Conservation (phyloP, 2,329 filamentous ascomycete genomes). For the Alternaria triticimaculans region DNA sequence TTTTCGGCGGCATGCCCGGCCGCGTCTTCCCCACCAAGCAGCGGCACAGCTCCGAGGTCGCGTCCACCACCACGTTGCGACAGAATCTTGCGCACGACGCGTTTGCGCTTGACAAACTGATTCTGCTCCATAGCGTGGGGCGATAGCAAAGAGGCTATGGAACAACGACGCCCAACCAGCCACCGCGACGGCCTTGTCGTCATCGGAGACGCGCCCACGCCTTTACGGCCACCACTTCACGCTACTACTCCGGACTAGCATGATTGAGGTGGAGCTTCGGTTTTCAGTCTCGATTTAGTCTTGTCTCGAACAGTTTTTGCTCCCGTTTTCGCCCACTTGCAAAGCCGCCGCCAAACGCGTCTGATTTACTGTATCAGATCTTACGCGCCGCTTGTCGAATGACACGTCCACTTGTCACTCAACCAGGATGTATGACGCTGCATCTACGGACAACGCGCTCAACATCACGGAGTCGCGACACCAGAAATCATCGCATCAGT, state of each 20-base stretch:
- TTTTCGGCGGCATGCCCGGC: constrained; percentile 1
- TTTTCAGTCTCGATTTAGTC: constrained; percentile 14
- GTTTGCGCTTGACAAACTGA: constrained; percentile 13
- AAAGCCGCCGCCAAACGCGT: constrained; percentile 6
- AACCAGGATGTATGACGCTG: constrained; percentile 31
- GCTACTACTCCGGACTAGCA: constrained; percentile 22
- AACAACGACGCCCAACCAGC: constrained; percentile 1
- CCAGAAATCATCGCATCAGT: not conserved
- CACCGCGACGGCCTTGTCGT: constrained; percentile 7
- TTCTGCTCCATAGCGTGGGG: constrained; percentile 5
- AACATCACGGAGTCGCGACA: constrained; percentile 9
- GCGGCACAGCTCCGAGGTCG: constrained; percentile 5
- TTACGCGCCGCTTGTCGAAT: constrained; percentile 14
- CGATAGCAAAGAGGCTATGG: not conserved
- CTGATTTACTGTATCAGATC: constrained; percentile 19
- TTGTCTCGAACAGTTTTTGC: constrained; percentile 3
- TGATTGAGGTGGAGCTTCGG: constrained; percentile 19
- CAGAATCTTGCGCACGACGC: not conserved
- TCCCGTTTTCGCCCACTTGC: constrained; percentile 3
- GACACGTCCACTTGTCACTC: constrained; percentile 12
- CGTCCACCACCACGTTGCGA: not conserved
- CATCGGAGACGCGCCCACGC: constrained; percentile 1
- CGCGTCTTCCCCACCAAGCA: constrained; percentile 1
- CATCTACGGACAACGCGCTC: constrained; percentile 14
- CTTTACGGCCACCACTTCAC: constrained; percentile 2